Conservation (phyloP, 805 yeast species). For the Cyberlindnera veronae region DNA sequence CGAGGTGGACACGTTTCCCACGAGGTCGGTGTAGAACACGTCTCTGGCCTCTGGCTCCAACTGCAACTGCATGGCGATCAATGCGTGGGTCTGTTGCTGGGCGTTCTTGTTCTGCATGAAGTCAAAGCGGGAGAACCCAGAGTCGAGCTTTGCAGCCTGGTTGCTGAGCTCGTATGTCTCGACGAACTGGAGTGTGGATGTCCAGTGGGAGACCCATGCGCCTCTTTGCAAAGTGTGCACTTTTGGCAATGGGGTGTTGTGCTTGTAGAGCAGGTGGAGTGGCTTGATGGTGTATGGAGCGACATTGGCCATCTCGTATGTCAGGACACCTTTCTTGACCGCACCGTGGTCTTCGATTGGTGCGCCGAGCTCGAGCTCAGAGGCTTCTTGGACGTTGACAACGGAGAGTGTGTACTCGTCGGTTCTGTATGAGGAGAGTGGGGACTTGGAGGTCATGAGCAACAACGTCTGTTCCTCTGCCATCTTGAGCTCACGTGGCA, state of each 20-base stretch:
- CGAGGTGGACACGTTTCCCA: conserved; percentile 89
- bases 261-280: conserved; percentile 59
- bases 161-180: conserved; percentile 83
- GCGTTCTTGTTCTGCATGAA: conserved; percentile 58
- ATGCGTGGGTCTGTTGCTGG: conserved; percentile 54
- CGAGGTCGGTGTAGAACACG: conserved; percentile 80
- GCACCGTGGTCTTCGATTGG: conserved; percentile 34
- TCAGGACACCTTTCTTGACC: conserved; percentile 39
- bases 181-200: conserved; percentile 66
- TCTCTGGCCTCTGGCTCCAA: conserved; percentile 53
- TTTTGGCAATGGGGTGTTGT: conserved; percentile 60
- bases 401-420: conserved; percentile 39
- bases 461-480: conserved; percentile 58
- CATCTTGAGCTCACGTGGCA: conserved; percentile 61
- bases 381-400: conserved; percentile 43
- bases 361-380: conserved; percentile 37
- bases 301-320: conserved; percentile 54
- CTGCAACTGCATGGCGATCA: conserved; percentile 57
- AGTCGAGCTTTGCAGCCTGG: conserved; percentile 62
- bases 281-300: conserved; percentile 45
- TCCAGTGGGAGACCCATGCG: conserved; percentile 88
- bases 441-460: conserved; percentile 50
- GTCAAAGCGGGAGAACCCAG: conserved; percentile 78
- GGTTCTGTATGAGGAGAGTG: conserved; percentile 63
- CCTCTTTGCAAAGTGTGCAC: conserved; percentile 64